Percentiles rank a stretch among this genome's conserved stretches.
Conservation (phyloP, 73 alveolate species). For the Symbiodinium pilosum region DNA sequence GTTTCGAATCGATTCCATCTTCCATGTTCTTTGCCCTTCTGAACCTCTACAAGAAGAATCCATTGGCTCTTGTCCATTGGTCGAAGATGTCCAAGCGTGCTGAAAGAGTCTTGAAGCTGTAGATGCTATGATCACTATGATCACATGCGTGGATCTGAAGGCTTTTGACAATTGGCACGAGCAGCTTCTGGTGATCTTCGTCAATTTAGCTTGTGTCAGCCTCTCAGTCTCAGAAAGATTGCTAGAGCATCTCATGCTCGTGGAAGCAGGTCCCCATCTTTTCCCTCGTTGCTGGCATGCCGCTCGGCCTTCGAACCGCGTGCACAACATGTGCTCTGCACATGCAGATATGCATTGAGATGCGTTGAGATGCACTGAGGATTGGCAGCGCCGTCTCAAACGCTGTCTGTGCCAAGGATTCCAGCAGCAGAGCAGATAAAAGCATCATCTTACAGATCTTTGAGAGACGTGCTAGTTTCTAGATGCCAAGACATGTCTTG, state of each 20-base stretch:
- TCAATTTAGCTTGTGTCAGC: slow-evolving; percentile 25
- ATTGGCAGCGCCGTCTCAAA: not conserved
- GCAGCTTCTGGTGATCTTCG: slow-evolving; percentile 67
- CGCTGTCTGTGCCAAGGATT: not conserved
- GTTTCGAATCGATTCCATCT: slow-evolving; percentile 77
- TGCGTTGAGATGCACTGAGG: not conserved
- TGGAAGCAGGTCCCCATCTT: slow-evolving; percentile 50
- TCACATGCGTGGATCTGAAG: not conserved
- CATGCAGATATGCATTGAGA: too few relatives aligned
- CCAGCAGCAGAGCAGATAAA: too few relatives aligned
- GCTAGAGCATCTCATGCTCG: not conserved
- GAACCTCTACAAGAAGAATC: slow-evolving; percentile 83
- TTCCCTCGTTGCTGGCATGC: slow-evolving; percentile 76
- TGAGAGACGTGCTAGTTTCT: too few relatives aligned
- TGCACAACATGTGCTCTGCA: not conserved
- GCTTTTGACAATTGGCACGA: slow-evolving; percentile 63
- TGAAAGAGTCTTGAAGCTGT: too few relatives aligned
- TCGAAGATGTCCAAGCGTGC: too few relatives aligned
- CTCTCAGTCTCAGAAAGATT: not conserved
- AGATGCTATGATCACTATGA: not conserved
- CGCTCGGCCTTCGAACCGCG: too few relatives aligned
- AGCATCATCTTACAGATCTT: too few relatives aligned
- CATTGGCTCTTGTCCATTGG: slow-evolving; percentile 39
- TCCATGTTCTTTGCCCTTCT: slow-evolving; percentile 79
- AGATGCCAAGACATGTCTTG: too few relatives aligned